Evolutionary conservation across 345 rosid genomes (phyloP), one percentile per base, ranked within the genome.

Genomic region (Eucalyptus sp.): DNA sequence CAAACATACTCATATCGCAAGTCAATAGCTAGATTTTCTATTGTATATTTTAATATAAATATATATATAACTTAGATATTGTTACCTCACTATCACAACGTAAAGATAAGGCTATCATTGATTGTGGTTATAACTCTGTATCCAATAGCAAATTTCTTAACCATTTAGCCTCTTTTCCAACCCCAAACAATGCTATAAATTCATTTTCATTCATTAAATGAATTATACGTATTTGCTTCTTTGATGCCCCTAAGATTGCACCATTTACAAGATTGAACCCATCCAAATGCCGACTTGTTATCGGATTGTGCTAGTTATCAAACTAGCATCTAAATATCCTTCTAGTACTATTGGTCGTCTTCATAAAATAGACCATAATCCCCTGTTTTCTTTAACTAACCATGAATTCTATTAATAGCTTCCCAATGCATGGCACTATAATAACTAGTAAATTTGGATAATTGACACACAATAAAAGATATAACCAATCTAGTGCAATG

Each of bases 41-140:
- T 56, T 56, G 6, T 24, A 24, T 56, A 56, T 56, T 56, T 56
- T 56, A 10, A 22, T 10, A 22, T 41, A 41, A 4, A 41, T 0
- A 56, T 56, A 4, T 41, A 41, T 0, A 56, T 56, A 4, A 22
- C 27, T 56, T 56, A 56, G 62, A 56, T 56, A 56, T 24, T 24
- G 29, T 56, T 56, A 10, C 62, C 29, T 56, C 62, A 0, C 62
- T 0, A 0, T 56, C 6, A 0, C 6, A 56, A 56, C 3, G 0
- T 56, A 56, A 56, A 56, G 29, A 56, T 56, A 56, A 24, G 6
- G 62, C 29, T 56, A 9, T 10, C 29, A 24, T 56, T 4, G 62
- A 3, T 24, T 56, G 29, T 1, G 6, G 62, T 56, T 56, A 56
- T 24, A 56, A 56, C 62, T 4, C 0, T 56, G 4, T 56, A 56